phyloP scores from a whole-genome alignment of 768 basidiomycete genomes.

The Pulveroboletus ravenelii region DNA sequence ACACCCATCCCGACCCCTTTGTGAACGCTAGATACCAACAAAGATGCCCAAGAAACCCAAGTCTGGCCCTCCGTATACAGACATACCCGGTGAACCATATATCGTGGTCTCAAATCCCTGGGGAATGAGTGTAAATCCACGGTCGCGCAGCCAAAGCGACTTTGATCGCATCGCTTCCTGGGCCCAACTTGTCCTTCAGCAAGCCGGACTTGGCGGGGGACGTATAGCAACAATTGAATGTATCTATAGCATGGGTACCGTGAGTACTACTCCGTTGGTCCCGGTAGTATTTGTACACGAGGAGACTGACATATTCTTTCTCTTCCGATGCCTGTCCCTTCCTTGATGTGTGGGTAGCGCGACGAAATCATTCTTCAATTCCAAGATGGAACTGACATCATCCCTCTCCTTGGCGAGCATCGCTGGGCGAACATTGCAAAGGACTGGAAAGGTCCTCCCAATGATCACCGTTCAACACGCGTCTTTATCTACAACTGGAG shows the following conservation, averaged over 20 bases:
- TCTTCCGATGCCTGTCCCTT: not conserved
- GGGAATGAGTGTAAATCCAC: conserved; percentile 10
- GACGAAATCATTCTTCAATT: conserved; percentile 30
- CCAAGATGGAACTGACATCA: conserved; percentile 17
- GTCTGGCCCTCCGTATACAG: conserved; percentile 25
- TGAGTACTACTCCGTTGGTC: conserved; percentile 13
- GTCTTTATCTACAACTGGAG: conserved; percentile 31
- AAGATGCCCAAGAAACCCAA: conserved; percentile 21
- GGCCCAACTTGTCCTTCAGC: conserved; percentile 20
- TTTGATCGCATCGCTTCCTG: conserved; percentile 25
- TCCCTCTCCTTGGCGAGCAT: conserved; percentile 28
- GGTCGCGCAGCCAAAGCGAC: conserved; percentile 11
- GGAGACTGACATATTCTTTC: not conserved
- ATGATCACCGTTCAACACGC: conserved; percentile 14
- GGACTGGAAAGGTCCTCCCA: not conserved
- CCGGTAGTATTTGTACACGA: not conserved
- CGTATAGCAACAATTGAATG: conserved; percentile 18
- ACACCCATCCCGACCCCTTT: no score
- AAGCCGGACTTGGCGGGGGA: conserved; percentile 13
- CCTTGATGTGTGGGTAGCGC: conserved; percentile 14
- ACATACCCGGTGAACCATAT: conserved; percentile 19
- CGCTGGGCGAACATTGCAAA: conserved; percentile 15
- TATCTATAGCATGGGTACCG: conserved; percentile 27
- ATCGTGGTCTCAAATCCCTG: conserved; percentile 26
- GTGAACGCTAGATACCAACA: not conserved